Evolutionary conservation across 768 basidiomycete species (phyloP), one percentile per base, ranked within the genome.

Genomic region (Mycena venus): DNA sequence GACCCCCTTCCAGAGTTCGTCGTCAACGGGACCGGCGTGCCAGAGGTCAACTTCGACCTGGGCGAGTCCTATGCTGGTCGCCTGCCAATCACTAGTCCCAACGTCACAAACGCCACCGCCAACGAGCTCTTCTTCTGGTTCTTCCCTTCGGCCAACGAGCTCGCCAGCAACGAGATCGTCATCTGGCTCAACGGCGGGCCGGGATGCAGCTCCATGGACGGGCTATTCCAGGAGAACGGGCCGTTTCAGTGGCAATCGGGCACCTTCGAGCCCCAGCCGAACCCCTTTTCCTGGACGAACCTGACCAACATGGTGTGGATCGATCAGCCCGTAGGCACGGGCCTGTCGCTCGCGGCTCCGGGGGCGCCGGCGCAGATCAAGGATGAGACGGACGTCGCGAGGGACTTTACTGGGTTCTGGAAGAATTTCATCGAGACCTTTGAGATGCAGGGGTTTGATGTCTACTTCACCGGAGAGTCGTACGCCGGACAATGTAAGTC

Each of bases 161-260:
- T 47, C 40, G 62, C 62, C 40, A 47, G 29, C 25, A 63, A 63
- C 38, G 62, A 63, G 27, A 63, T 63, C 62, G 42, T 47, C 38
- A 63, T 63, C 40, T 63, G 62, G 62, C 62, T 63, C 62, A 63
- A 42, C 40, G 62, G 62, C 32, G 62, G 62, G 38, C 62, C 62
- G 21, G 62, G 62, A 47, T 63, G 62, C 42, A 44, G 40, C 42
- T 63, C 62, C 62, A 42, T 63, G 40, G 62, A 44, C 62, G 62
- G 62, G 62, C 27, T 63, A 12, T 47, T 63, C 42, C 62, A 63
- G 42, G 62, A 63, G 62, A 63, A 63, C 62, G 42, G 62, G 62
- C 62, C 62, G 23, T 47, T 63, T 47, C 42, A 31, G 62, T 63
- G 62, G 62, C 62, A 63, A 42, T 47, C 59, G 21, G 59, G 59